Evolutionary conservation across 2,329 filamentous ascomycete genomes (phyloP), one percentile per base, ranked within the genome.

Genomic region (Apiospora koreana): DNA sequence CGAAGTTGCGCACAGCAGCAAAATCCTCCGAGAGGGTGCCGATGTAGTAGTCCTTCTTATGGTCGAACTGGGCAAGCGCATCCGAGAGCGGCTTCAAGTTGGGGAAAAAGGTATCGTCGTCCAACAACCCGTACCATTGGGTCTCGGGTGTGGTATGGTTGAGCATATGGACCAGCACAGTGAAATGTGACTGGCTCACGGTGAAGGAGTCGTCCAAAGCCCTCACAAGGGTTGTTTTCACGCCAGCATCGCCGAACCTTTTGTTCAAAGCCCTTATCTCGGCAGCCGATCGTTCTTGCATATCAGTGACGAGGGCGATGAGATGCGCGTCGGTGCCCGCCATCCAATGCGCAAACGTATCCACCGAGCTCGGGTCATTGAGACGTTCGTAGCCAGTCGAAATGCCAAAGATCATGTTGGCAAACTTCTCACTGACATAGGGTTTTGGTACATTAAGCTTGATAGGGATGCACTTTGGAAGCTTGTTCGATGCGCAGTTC

Each of bases 321-420:
- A 91, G 83, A 50, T 83, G 84, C 3, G 86, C 84, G 16, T 83
- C 82, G 0, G 86, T 85, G 50, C 84, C 81, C 2, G 84, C 80
- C 0, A 89, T 83, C 89, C 88, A 91, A 72, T 88, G 87, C 18
- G 83, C 79, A 69, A 90, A 87, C 0, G 88, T 86, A 81, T 93
- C 89, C 48, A 91, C 81, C 65, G 97, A 94, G 79, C 97, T 97
- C 78, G 96, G 86, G 85, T 97, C 93, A 66, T 94, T 92, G 69
- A 98, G 84, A 72, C 91, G 91, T 74, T 92, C 81, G 75, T 91
- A 91, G 73, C 91, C 89, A 66, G 87, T 86, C 9, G 85, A 77
- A 5, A 90, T 83, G 69, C 87, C 88, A 71, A 91, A 90, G 70
- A 88, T 78, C 62, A 89, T 82, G 68, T 89, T 83, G 0, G 82